Evolutionary conservation across 2,329 filamentous ascomycete genomes (phyloP).

Genomic region (Fusarium udum): DNA sequence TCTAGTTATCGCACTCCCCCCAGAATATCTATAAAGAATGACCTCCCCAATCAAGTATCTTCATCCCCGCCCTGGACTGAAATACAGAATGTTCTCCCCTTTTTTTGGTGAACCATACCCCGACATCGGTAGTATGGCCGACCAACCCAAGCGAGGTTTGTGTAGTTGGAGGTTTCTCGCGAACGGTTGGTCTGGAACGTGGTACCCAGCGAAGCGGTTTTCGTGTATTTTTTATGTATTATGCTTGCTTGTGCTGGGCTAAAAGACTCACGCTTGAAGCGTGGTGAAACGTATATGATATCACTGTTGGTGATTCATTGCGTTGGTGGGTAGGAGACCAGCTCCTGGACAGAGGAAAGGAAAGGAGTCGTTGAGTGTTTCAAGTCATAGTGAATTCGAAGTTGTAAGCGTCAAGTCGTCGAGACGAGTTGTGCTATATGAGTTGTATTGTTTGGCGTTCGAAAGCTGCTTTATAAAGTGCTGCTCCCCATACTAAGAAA

Average conservation of each 20-base stretch:
- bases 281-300: constrained; percentile 28
- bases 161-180: not conserved
- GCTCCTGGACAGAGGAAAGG: constrained; percentile 14
- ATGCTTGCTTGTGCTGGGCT: constrained; percentile 4
- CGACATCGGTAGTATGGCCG: constrained; percentile 24
- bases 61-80: not conserved
- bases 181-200: constrained; percentile 28
- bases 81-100: constrained; percentile 3
- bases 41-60: constrained; percentile 7
- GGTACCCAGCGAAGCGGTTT: constrained; percentile 25
- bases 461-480: not conserved
- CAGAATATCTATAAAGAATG: constrained; percentile 15
- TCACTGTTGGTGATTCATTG: not conserved
- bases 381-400: not conserved
- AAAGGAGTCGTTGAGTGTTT: not conserved
- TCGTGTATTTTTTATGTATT: not conserved
- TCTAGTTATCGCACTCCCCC: not conserved
- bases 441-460: not conserved
- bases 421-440: too few relatives aligned
- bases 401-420: not conserved
- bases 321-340: constrained; percentile 12
- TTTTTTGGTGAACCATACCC: constrained; percentile 8
- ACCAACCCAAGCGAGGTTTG: constrained; percentile 8
- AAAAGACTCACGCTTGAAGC: constrained; percentile 18
- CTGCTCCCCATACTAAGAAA: not conserved